A percentile compares a stretch with the other conserved stretches of the same genome.
Conservation (phyloP, 768 basidiomycete species). For the Boletus fagicola region DNA sequence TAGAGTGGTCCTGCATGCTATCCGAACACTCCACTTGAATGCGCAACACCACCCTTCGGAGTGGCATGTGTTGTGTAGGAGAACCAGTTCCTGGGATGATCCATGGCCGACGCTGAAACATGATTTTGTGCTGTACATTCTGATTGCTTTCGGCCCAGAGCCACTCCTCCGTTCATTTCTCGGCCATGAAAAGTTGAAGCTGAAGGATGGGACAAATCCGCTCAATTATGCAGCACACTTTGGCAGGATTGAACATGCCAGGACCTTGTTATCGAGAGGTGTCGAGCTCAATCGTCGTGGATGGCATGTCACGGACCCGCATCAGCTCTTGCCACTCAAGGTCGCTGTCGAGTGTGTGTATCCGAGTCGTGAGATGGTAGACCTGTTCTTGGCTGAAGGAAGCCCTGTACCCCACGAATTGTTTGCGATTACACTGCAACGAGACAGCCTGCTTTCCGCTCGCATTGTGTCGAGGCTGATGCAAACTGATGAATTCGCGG, state of each 20-base stretch:
- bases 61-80: neutral
- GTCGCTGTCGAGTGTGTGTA: neutral
- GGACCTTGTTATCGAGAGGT: neutral
- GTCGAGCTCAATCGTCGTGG: neutral
- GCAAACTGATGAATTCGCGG: neutral
- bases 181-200: no score
- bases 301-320: neutral
- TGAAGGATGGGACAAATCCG: conserved; percentile 4
- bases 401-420: conserved; percentile 1
- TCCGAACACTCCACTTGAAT: neutral
- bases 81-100: neutral
- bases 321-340: neutral
- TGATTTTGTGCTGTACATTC: neutral
- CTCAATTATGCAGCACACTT: neutral
- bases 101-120: neutral
- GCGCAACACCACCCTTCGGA: neutral
- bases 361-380: neutral
- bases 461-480: neutral
- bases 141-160: neutral
- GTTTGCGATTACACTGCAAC: neutral
- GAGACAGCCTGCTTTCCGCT: accelerated
- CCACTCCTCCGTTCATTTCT: neutral
- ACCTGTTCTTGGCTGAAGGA: neutral
- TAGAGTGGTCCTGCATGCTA: neutral
- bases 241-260: neutral